Conservation (phyloP, 2,329 filamentous ascomycete species). For the Piedraia hortae region DNA sequence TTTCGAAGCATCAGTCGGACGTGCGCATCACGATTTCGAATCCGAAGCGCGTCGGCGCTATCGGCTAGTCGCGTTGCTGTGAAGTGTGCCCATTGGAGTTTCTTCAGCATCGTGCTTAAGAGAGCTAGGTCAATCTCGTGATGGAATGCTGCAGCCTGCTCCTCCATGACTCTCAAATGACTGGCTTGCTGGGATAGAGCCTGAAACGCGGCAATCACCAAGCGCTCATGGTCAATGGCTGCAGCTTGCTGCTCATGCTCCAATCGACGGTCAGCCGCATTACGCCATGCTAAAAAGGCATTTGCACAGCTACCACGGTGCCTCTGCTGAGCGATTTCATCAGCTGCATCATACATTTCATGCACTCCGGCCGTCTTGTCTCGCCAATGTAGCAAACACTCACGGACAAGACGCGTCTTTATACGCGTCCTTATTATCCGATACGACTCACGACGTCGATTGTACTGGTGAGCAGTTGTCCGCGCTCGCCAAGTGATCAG, state of each 20-base stretch:
- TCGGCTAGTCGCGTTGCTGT: constrained; percentile 23
- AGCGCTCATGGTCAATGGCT: constrained; percentile 8
- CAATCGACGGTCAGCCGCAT: constrained; percentile 5
- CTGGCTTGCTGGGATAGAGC: constrained; percentile 8
- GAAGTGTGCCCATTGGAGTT: constrained; percentile 30
- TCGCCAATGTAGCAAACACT: constrained; percentile 16
- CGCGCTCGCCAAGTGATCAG: constrained; percentile 25
- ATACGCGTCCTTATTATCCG: constrained; percentile 22
- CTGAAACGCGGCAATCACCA: constrained; percentile 12
- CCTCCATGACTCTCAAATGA: constrained; percentile 8
- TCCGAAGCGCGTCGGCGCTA: constrained; percentile 24
- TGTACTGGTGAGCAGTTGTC: constrained; percentile 22
- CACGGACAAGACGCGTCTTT: constrained; percentile 26
- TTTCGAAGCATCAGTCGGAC: constrained; percentile 26
- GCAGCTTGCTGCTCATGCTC: constrained; percentile 12
- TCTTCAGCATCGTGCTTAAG: constrained; percentile 23
- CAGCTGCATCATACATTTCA: constrained; percentile 16
- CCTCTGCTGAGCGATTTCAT: constrained; percentile 12
- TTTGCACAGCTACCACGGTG: constrained; percentile 9
- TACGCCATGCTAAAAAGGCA: constrained; percentile 15
- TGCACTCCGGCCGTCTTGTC: constrained; percentile 10
- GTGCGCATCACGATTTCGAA: constrained; percentile 27
- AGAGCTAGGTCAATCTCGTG: constrained; percentile 20
- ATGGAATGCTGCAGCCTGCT: constrained; percentile 20
- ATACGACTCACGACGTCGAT: constrained; percentile 28